Base-by-base conservation (phyloP, 257 asterid genomes). In the Agastache rugosa region DNA sequence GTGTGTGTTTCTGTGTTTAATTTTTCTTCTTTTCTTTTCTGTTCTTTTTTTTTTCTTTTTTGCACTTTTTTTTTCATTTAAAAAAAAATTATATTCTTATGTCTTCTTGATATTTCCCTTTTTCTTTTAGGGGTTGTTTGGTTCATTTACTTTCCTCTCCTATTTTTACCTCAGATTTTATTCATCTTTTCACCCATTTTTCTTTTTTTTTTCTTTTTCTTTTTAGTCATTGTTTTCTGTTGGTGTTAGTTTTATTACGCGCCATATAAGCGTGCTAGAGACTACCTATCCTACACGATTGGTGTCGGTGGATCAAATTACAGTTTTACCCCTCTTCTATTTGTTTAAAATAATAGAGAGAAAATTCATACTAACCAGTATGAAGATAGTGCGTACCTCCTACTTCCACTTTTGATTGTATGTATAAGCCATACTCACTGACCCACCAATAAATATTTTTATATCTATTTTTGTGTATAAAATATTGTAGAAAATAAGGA, bases 241-340 rank as follows among this genome's bases (percentile, higher is more conserved):
- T 62, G 69, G n/a, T 39, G 72, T 73, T 74, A 27, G 77, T 61
- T 80, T 75, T 25, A 31, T 73, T 81, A 81, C 79, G 81, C 85
- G 82, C 82, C 84, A 76, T 72, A 72, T 41, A 67, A 61, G 81
- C 84, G 79, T 76, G 69, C 81, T 76, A 62, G 35, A 41, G 67
- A 39, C 59, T 16, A 70, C n/a, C n/a, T n/a, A 9, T 53, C 12
- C 59, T 8, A 23, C 17, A 56, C 47, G 73, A 55, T 48, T 27
- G 56, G 77, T 67, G 77, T 69, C 66, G 83, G 77, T 76, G 77
- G 63, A 15, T 0, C 42, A 10, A 63, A 48, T 4, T 63, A 74
- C 74, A 6, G 2, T 42, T 68, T 45, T 45, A 76, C 71, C 83
- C 83, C 67, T 39, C 2, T 3, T 3, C 14, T 25, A 6, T 19